Percentiles rank a stretch among this genome's conserved stretches.
Evolutionary conservation across 331 rosid genomes (phyloP).

Genomic region (Acacia concinna): DNA sequence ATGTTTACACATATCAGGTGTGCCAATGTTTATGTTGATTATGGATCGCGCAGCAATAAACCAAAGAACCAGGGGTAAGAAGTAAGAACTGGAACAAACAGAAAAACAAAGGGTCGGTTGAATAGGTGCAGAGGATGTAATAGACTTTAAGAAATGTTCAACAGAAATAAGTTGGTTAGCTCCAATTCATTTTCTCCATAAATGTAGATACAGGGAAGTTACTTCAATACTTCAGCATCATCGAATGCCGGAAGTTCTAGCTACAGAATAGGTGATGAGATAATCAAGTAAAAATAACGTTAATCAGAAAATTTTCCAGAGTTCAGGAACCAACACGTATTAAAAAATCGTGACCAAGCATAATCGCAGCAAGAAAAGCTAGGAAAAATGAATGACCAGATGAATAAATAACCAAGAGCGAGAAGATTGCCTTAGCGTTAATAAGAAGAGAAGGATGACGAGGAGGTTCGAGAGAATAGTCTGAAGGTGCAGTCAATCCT

Average conservation of each 20-base stretch:
- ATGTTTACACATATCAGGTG: background rate
- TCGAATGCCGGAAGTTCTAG: background rate
- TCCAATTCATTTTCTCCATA: background rate
- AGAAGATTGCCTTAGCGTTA: slow-evolving; percentile 62
- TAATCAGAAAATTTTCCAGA: background rate
- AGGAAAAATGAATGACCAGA: background rate
- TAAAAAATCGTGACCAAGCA: background rate
- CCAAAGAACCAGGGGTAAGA: background rate
- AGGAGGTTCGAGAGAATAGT: slow-evolving; percentile 79
- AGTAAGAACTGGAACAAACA: background rate
- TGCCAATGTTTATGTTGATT: background rate
- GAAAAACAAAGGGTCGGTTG: background rate
- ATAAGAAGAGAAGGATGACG: slow-evolving; percentile 76
- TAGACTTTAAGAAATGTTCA: background rate
- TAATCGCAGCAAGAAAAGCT: background rate
- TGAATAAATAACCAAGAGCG: background rate
- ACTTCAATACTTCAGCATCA: background rate
- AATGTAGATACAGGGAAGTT: background rate
- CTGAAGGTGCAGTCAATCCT: slow-evolving; percentile 73
- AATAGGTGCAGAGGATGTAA: background rate
- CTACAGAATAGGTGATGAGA: background rate
- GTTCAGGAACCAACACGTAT: background rate
- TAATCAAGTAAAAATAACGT: background rate
- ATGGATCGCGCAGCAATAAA: background rate
- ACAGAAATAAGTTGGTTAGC: background rate